phyloP scores from a whole-genome alignment of 1,284 basidiomycete genomes.

The Porodaedalea pini region DNA sequence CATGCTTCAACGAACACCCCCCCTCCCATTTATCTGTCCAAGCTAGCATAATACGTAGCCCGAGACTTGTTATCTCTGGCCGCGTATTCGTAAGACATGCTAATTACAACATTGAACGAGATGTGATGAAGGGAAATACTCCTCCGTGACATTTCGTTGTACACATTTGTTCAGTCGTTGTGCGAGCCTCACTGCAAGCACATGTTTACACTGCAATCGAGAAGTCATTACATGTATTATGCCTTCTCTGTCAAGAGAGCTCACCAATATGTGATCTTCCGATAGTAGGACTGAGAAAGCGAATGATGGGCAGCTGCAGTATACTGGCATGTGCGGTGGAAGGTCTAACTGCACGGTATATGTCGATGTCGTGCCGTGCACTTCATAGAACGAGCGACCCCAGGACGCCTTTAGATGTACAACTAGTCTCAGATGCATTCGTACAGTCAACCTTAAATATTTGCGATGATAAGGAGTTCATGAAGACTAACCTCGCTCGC shows the following conservation, averaged over 20 bases:
- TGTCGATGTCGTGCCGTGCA: conserved; percentile 58
- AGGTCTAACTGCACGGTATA: conserved; percentile 60
- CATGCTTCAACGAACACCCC: too few relatives aligned
- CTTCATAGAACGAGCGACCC: conserved; percentile 58
- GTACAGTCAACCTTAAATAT: neutral
- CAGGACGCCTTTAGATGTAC: conserved; percentile 55
- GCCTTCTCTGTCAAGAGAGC: conserved; percentile 16
- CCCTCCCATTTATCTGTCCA: too few relatives aligned
- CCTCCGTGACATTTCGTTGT: conserved; percentile 40
- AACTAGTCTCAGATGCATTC: conserved; percentile 40
- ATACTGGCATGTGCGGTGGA: conserved; percentile 40
- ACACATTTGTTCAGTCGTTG: conserved; percentile 47
- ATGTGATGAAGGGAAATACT: conserved; percentile 1
- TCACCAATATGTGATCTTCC: conserved; percentile 61
- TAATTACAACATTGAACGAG: neutral
- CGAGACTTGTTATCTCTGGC: neutral
- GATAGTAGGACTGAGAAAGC: conserved; percentile 55
- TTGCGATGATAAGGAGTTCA: neutral
- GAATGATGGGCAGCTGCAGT: conserved; percentile 75
- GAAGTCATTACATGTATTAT: neutral
- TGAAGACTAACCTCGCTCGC: conserved; percentile 47
- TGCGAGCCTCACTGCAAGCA: conserved; percentile 63
- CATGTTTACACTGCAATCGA: conserved; percentile 64
- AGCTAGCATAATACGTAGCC: too few relatives aligned
- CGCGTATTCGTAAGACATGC: neutral